Conservation (phyloP, 352 stramenopile species). For the Aphanomyces invadans region DNA sequence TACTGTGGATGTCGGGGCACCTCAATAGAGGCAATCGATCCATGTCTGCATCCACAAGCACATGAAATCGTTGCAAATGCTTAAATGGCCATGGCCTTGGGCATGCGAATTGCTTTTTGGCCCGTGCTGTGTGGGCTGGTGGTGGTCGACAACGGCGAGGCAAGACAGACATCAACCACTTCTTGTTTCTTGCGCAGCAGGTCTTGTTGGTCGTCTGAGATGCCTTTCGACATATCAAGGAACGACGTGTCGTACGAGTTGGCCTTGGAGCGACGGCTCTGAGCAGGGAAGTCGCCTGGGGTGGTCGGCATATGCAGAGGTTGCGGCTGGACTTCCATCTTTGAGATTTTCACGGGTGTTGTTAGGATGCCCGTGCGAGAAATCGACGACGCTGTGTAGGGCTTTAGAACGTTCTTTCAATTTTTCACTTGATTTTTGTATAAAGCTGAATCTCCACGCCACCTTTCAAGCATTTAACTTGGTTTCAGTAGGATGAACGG, state of each 20-base stretch:
- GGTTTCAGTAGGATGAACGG: background rate
- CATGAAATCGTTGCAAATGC: background rate
- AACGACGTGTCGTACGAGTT: constrained; percentile 22
- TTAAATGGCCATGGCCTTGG: constrained; percentile 61
- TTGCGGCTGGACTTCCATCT: constrained; percentile 11
- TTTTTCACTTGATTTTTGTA: background rate
- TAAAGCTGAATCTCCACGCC: background rate
- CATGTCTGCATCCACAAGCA: background rate
- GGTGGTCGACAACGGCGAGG: background rate
- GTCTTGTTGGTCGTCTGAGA: constrained; percentile 23
- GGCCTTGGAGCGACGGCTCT: background rate
- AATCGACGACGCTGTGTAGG: no score
- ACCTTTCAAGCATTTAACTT: no score
- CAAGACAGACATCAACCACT: background rate
- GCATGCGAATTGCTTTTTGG: constrained; percentile 57
- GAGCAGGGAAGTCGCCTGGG: background rate
- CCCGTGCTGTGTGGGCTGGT: constrained; percentile 40
- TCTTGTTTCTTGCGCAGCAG: constrained; percentile 21
- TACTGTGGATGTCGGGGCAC: background rate
- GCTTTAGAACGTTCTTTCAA: background rate
- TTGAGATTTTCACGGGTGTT: background rate
- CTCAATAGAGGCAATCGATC: background rate
- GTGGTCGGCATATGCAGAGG: constrained; percentile 1
- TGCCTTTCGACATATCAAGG: constrained; percentile 1
- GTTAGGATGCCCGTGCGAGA: background rate